Percentiles rank a stretch among this genome's conserved stretches.
Evolutionary conservation across 768 basidiomycete species (phyloP).

Genomic region (Termitomyces sp.): DNA sequence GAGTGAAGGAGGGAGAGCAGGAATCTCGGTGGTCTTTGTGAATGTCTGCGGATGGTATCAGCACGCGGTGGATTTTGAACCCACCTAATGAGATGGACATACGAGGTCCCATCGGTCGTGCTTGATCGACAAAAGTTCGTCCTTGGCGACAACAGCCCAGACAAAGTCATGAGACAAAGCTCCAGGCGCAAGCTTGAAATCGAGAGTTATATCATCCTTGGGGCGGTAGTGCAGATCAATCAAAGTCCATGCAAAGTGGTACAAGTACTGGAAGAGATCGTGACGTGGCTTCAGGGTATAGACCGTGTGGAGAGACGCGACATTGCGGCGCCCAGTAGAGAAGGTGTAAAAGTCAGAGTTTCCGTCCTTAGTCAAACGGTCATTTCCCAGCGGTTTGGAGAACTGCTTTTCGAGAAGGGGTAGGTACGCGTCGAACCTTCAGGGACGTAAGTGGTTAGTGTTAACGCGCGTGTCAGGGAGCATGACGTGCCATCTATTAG

Average conservation of each 20-base stretch:
- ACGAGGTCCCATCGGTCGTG: conserved; percentile 85
- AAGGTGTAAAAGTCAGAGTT: conserved; percentile 79
- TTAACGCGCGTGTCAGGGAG: conserved; percentile 7
- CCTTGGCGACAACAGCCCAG: conserved; percentile 80
- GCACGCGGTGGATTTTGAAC: neutral
- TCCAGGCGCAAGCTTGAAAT: conserved; percentile 64
- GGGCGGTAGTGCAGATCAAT: conserved; percentile 74
- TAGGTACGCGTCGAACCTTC: conserved; percentile 57
- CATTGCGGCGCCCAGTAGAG: conserved; percentile 78
- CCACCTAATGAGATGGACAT: conserved; percentile 22
- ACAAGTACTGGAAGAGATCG: conserved; percentile 64
- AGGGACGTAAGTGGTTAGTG: conserved; percentile 10
- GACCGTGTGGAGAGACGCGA: conserved; percentile 75
- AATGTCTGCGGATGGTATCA: conserved; percentile 52
- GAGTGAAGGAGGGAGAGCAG: conserved; percentile 52
- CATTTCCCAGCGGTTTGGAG: conserved; percentile 51
- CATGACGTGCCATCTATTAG: conserved; percentile 59
- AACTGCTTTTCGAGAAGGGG: conserved; percentile 68
- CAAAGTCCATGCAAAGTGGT: conserved; percentile 56
- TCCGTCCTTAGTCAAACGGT: conserved; percentile 60
- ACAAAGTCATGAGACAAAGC: conserved; percentile 61
- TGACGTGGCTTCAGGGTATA: conserved; percentile 79
- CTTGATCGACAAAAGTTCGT: conserved; percentile 65
- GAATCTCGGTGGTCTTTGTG: conserved; percentile 68
- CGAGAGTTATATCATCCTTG: conserved; percentile 66